Percentiles rank a stretch among this genome's conserved stretches.
Evolutionary conservation across 2,329 filamentous ascomycete species (phyloP).

Genomic region (Epichloe uncinata): DNA sequence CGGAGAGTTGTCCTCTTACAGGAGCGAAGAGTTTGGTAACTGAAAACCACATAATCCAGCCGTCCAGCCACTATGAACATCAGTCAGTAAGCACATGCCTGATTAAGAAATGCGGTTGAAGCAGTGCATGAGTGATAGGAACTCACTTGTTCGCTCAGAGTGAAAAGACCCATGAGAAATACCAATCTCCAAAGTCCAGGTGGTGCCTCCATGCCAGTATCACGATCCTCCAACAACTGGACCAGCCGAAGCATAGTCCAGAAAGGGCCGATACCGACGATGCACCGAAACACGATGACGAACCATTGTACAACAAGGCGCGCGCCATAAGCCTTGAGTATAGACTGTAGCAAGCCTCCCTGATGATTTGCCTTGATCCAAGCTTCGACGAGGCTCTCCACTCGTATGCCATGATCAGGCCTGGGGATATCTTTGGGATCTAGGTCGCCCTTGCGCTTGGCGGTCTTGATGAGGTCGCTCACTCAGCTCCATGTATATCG

Average conservation of each 20-base stretch:
- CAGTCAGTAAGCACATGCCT: slow-evolving; percentile 4
- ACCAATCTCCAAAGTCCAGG: slow-evolving; percentile 56
- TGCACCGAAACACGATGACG: slow-evolving; percentile 38
- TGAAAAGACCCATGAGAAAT: slow-evolving; percentile 45
- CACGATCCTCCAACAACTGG: slow-evolving; percentile 44
- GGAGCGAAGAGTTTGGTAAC: slow-evolving; percentile 51
- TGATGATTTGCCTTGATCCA: slow-evolving; percentile 36
- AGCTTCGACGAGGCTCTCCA: slow-evolving; percentile 33
- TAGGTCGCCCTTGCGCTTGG: slow-evolving; percentile 44
- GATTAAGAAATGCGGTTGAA: neutral
- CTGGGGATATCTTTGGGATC: slow-evolving; percentile 49
- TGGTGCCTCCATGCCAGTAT: slow-evolving; percentile 29
- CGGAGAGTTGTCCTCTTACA: slow-evolving; percentile 54
- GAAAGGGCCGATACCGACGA: slow-evolving; percentile 58
- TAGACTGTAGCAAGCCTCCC: slow-evolving; percentile 43
- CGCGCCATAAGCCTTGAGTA: slow-evolving; percentile 44
- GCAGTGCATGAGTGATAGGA: neutral
- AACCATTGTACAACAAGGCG: slow-evolving; percentile 45
- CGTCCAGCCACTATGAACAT: slow-evolving; percentile 39
- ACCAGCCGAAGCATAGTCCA: slow-evolving; percentile 55
- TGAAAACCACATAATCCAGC: slow-evolving; percentile 53
- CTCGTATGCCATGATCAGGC: slow-evolving; percentile 41
- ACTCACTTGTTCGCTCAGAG: slow-evolving; percentile 36
- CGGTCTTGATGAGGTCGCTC: slow-evolving; percentile 36
- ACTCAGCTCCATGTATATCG: slow-evolving; percentile 57